phyloP scores from a whole-genome alignment of 73 alveolate genomes.

The Blepharisma japonicum region DNA sequence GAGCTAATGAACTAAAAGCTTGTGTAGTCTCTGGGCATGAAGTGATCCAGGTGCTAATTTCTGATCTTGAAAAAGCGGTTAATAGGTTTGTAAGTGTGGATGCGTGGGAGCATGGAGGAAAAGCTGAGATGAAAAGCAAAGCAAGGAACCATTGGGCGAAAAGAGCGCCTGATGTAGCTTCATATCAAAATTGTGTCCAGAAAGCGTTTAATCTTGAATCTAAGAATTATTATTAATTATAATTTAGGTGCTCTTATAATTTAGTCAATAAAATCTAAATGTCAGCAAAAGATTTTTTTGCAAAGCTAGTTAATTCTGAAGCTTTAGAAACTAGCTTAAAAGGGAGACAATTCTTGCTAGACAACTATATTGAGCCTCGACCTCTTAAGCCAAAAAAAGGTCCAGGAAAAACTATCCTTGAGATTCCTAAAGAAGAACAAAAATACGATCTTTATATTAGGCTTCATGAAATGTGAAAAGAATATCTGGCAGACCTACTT shows the following conservation, averaged over 20 bases:
- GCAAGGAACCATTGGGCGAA: conserved; percentile 39
- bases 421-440: background rate
- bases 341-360: conserved; percentile 13
- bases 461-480: background rate
- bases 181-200: conserved; percentile 10
- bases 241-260: too few relatives aligned
- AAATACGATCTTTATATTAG: background rate
- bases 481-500: background rate
- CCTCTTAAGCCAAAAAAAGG: background rate
- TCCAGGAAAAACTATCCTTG: conserved; percentile 9
- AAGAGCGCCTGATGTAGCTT: background rate
- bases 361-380: background rate
- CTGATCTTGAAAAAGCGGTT: conserved; percentile 32
- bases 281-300: too few relatives aligned
- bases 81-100: conserved; percentile 29
- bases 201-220: conserved; percentile 19
- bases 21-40: background rate
- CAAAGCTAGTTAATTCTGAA: background rate
- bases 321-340: background rate
- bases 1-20: background rate
- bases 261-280: too few relatives aligned
- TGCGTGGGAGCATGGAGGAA: conserved; percentile 41
- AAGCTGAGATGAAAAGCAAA: conserved; percentile 42
- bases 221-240: background rate
- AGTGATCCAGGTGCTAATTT: conserved; percentile 2